Conservation (phyloP, 2,329 filamentous ascomycete genomes). For the Ophiostoma himal-ulmi region DNA sequence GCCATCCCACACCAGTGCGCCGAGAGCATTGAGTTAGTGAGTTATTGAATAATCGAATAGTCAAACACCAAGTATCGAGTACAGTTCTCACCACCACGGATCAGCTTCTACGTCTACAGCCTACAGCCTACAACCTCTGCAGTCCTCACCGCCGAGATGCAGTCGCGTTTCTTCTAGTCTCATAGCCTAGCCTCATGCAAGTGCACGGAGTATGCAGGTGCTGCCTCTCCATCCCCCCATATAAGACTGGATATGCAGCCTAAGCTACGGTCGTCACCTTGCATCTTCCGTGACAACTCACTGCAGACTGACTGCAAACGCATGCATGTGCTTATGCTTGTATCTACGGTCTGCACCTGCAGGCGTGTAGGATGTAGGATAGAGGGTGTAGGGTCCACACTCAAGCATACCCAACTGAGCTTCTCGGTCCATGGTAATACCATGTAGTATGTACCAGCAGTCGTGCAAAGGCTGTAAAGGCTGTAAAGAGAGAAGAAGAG, state of each 20-base stretch:
- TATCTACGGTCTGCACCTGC: neutral
- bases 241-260: neutral
- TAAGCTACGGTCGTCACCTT: constrained; percentile 5
- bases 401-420: constrained; percentile 1
- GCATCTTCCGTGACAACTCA: constrained; percentile 3
- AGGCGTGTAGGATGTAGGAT: neutral
- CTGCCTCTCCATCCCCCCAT: neutral
- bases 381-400: neutral
- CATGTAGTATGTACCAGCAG: too few relatives aligned
- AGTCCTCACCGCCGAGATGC: neutral
- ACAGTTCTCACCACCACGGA: too few relatives aligned
- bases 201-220: constrained; percentile 11
- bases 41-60: too few relatives aligned
- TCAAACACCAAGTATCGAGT: too few relatives aligned
- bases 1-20: too few relatives aligned
- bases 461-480: neutral
- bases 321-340: neutral
- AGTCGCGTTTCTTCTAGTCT: neutral
- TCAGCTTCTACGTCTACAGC: neutral
- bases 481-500: too few relatives aligned
- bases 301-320: neutral
- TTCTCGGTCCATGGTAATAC: too few relatives aligned
- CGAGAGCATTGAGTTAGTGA: neutral
- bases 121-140: neutral
- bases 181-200: neutral